These are phyloP conservation scores for Sanghuangporus baumii DNA, from an alignment of 1,284 basidiomycete species.

Conservation along the genomic window DNA sequence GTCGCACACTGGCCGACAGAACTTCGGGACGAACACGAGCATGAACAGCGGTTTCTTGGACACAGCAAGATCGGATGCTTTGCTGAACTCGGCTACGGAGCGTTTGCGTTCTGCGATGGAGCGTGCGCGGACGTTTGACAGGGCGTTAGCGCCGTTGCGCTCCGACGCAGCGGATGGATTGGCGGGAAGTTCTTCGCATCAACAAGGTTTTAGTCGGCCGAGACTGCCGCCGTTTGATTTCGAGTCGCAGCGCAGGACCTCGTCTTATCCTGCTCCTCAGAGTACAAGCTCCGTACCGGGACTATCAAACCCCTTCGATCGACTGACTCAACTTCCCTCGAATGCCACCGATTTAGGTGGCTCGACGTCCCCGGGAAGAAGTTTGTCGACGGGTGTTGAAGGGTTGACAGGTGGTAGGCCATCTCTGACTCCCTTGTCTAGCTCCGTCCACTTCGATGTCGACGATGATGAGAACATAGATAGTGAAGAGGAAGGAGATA, in stretches of 20 bases:
- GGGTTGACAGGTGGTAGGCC: not conserved
- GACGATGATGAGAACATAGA: constrained; percentile 4
- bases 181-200: not conserved
- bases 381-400: not conserved
- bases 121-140: constrained; percentile 14
- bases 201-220: not conserved
- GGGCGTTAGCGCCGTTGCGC: constrained; percentile 13
- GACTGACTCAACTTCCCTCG: not conserved
- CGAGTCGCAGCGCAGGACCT: not conserved
- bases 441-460: not conserved
- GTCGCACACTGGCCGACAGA: not conserved
- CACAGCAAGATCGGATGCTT: not conserved
- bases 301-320: not conserved
- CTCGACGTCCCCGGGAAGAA: not conserved
- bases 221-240: constrained; percentile 11
- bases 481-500: constrained; percentile 2
- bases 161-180: not conserved
- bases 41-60: not conserved
- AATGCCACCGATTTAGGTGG: not conserved
- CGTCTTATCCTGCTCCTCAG: not conserved
- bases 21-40: not conserved
- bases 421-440: not conserved
- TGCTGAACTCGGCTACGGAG: constrained; percentile 1
- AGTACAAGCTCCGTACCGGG: not conserved
- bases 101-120: constrained; percentile 6